Conservation (phyloP, 148 eudicot genomes). For the Cornus suecica region DNA sequence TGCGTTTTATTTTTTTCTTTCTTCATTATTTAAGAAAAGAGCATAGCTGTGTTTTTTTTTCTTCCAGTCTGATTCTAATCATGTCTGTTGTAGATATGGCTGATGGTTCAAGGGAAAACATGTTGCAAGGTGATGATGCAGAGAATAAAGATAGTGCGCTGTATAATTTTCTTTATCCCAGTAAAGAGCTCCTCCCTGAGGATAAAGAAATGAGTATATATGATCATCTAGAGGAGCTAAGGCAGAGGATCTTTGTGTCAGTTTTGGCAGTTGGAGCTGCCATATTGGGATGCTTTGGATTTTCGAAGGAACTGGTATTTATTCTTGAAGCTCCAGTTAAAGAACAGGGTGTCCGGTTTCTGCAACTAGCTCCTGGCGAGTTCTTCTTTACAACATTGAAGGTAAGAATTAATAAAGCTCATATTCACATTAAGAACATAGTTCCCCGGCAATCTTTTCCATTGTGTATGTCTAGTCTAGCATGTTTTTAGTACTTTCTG, state of each 20-base stretch:
- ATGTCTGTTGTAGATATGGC: conserved; percentile 25
- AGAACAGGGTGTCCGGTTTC: conserved; percentile 86
- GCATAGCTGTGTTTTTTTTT: background rate
- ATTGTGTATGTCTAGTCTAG: too few relatives aligned
- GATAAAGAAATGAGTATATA: conserved; percentile 92
- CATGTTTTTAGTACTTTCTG: too few relatives aligned
- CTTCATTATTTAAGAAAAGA: background rate
- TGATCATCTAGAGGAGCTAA: conserved; percentile 94
- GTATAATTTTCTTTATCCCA: conserved; percentile 88
- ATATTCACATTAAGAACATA: too few relatives aligned
- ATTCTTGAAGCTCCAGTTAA: conserved; percentile 91
- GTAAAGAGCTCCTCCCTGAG: conserved; percentile 92
- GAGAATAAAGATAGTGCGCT: conserved; percentile 42
- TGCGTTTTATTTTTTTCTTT: background rate
- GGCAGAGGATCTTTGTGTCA: conserved; percentile 76
- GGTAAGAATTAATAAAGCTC: conserved; percentile 37
- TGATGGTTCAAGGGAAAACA: conserved; percentile 34
- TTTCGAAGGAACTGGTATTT: conserved; percentile 81
- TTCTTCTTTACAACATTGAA: conserved; percentile 95
- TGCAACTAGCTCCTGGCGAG: conserved; percentile 97
- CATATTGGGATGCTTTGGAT: conserved; percentile 86
- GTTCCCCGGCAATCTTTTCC: too few relatives aligned
- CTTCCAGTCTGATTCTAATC: background rate
- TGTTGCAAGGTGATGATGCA: conserved; percentile 31
- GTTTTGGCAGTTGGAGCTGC: conserved; percentile 92